A percentile compares a stretch with the other conserved stretches of the same genome.
Evolutionary conservation across 306 rosid species (phyloP).

Genomic region (Senna tora): DNA sequence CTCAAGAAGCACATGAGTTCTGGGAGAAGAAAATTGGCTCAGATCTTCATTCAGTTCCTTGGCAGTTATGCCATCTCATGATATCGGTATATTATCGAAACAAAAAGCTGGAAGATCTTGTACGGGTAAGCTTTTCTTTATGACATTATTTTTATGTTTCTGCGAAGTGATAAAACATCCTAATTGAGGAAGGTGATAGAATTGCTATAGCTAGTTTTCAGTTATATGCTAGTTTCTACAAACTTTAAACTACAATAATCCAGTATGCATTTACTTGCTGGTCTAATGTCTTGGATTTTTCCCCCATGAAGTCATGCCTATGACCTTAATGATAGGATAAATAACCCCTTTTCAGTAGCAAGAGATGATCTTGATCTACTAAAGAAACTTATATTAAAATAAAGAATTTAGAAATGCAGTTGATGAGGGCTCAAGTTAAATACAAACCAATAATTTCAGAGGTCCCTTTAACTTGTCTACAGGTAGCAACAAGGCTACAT

Average conservation of each 20-base stretch:
- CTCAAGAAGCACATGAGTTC: constrained; percentile 81
- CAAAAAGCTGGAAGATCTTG: constrained; percentile 69
- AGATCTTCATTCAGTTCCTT: constrained; percentile 89
- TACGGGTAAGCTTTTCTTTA: constrained; percentile 52
- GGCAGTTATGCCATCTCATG: constrained; percentile 88
- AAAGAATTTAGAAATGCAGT: constrained; percentile 13
- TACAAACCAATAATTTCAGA: not conserved
- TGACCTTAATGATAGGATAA: constrained; percentile 9
- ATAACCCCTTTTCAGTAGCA: constrained; percentile 24
- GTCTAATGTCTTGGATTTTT: constrained; percentile 12
- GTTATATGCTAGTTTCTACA: not conserved
- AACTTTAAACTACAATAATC: constrained; percentile 14
- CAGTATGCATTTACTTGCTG: constrained; percentile 25
- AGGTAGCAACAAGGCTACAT: not conserved
- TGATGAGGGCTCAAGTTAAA: not conserved
- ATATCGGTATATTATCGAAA: constrained; percentile 78
- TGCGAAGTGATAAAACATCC: not conserved
- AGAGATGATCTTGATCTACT: constrained; percentile 20
- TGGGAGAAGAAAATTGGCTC: constrained; percentile 82
- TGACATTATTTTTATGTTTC: constrained; percentile 21
- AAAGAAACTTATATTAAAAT: constrained; percentile 23
- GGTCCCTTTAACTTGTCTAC: constrained; percentile 8
- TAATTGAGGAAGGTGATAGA: not conserved
- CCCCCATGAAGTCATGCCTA: not conserved
- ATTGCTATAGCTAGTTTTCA: not conserved